Conservation (phyloP, 495 filamentous ascomycete genomes). For the Talaromyces ruber region DNA sequence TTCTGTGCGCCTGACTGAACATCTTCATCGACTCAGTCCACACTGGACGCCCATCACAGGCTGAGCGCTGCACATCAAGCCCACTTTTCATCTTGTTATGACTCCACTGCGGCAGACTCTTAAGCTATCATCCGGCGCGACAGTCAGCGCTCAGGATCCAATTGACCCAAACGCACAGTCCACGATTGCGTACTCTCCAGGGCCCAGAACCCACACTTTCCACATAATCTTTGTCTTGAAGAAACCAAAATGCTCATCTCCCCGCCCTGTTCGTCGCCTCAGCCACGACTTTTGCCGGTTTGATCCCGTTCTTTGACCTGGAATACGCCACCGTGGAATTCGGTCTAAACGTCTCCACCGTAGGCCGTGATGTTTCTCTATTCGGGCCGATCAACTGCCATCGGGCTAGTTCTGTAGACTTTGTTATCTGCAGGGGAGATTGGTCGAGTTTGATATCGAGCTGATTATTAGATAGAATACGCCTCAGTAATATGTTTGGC, state of each 20-base stretch:
- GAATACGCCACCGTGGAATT: not conserved
- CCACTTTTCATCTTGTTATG: not conserved
- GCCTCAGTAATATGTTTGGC: no score
- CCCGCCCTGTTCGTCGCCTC: not conserved
- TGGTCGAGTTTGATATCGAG: not conserved
- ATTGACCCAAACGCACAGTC: not conserved
- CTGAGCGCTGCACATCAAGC: not conserved
- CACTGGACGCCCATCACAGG: not conserved
- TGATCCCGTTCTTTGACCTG: not conserved
- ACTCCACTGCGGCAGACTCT: not conserved
- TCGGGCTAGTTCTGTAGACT: not conserved
- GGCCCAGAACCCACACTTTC: not conserved
- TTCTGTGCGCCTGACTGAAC: not conserved
- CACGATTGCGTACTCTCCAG: not conserved
- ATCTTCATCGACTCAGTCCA: not conserved
- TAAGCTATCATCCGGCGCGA: not conserved
- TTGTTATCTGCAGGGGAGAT: not conserved
- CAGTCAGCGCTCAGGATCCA: not conserved
- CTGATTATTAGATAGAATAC: no score
- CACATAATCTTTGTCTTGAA: no score
- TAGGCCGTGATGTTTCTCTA: not conserved
- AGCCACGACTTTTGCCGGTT: not conserved
- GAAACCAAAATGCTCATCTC: not conserved
- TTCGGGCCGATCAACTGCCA: not conserved
- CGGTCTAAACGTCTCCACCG: not conserved